phyloP scores from a whole-genome alignment of 108 stramenopile species.

The Skeletonema costatum region DNA sequence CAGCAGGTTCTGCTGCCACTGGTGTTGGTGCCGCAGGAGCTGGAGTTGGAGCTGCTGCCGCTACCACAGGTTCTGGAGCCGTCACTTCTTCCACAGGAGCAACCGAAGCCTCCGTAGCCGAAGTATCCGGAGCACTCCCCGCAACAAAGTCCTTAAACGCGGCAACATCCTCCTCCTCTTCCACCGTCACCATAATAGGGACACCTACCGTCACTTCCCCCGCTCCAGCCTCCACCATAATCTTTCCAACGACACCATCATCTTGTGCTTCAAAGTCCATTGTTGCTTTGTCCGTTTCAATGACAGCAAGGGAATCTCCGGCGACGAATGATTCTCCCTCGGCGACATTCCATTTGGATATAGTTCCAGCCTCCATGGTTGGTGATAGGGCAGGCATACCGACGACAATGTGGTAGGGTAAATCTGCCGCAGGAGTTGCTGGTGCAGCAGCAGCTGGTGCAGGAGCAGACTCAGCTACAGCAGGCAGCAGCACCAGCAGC shows the following conservation, averaged over 20 bases:
- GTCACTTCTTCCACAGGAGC: conserved; percentile 31
- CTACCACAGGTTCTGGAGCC: conserved; percentile 23
- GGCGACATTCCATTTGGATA: conserved; percentile 88
- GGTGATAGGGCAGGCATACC: conserved; percentile 97
- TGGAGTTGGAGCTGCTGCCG: conserved; percentile 6
- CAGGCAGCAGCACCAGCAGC: conserved; percentile 35
- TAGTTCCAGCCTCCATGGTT: conserved; percentile 91
- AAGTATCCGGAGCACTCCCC: conserved; percentile 31
- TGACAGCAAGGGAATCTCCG: conserved; percentile 93
- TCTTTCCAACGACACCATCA: conserved; percentile 93
- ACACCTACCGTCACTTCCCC: conserved; percentile 84
- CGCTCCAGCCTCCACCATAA: conserved; percentile 76
- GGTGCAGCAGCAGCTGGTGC: conserved; percentile 30
- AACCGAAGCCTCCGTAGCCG: conserved; percentile 28
- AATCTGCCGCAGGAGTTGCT: conserved; percentile 35
- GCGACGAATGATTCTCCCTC: conserved; percentile 88
- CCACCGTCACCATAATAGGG: conserved; percentile 95
- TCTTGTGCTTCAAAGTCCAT: conserved; percentile 98
- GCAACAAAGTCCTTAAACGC: conserved; percentile 88
- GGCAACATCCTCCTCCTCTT: conserved; percentile 80
- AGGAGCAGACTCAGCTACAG: conserved; percentile 29
- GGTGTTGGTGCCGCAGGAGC: conserved; percentile 9
- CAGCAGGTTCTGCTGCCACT: conserved; percentile 42
- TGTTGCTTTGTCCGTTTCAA: conserved; percentile 98
- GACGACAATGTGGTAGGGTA: conserved; percentile 86